Percentiles rank a stretch among this genome's conserved stretches.
Evolutionary conservation across 2,329 filamentous ascomycete genomes (phyloP).

Genomic region (Aspergillus neotritici): DNA sequence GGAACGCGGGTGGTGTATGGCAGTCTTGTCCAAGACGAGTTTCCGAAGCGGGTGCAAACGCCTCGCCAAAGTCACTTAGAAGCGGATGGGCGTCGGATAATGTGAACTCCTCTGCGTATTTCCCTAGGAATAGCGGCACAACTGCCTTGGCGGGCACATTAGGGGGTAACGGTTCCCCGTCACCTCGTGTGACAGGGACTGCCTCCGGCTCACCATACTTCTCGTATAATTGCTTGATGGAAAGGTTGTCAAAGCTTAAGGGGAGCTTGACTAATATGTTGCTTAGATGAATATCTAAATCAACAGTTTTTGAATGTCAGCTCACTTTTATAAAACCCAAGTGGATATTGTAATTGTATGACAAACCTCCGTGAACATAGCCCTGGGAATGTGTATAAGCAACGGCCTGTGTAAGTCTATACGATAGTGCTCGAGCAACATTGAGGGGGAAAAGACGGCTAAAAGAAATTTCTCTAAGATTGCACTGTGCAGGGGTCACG

Average conservation of each 20-base stretch:
- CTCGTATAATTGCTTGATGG: slow-evolving; percentile 28
- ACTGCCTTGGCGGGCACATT: slow-evolving; percentile 25
- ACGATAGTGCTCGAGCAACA: slow-evolving; percentile 20
- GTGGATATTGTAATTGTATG: not conserved
- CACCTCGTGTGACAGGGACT: slow-evolving; percentile 18
- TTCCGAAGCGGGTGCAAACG: slow-evolving; percentile 15
- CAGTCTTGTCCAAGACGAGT: slow-evolving; percentile 18
- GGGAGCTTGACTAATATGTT: slow-evolving; percentile 24
- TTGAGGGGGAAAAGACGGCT: slow-evolving; percentile 22
- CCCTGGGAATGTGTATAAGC: slow-evolving; percentile 23
- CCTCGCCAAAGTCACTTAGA: slow-evolving; percentile 28
- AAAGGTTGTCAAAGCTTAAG: slow-evolving; percentile 23
- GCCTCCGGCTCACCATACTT: slow-evolving; percentile 26
- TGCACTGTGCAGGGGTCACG: too few relatives aligned
- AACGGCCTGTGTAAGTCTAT: slow-evolving; percentile 18
- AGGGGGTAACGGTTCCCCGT: slow-evolving; percentile 19
- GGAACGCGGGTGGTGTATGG: slow-evolving; percentile 14
- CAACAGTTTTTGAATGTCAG: not conserved
- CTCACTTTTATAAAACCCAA: not conserved
- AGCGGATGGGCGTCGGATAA: slow-evolving; percentile 24
- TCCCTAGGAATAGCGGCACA: slow-evolving; percentile 23
- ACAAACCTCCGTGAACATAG: slow-evolving; percentile 26
- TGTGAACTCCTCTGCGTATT: slow-evolving; percentile 23
- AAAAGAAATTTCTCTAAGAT: slow-evolving; percentile 24
- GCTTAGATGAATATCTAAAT: slow-evolving; percentile 25